A percentile compares a stretch with the other conserved stretches of the same genome.
These are phyloP conservation scores for Stachybotrys chlorohalonatus DNA, from an alignment of 2,329 filamentous ascomycete genomes.

Conservation along the genomic window DNA sequence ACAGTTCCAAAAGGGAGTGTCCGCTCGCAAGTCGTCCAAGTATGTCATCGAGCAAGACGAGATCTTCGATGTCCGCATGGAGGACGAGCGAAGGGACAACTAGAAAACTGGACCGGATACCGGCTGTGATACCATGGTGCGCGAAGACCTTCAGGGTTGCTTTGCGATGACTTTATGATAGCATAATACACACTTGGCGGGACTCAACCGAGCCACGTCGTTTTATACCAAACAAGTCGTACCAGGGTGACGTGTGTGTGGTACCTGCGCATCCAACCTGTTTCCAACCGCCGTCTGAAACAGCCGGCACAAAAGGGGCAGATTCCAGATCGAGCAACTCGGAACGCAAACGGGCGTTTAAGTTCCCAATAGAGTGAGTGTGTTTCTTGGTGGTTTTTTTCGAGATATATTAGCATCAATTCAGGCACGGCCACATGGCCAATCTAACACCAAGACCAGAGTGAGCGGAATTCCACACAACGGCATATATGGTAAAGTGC, in stretches of 20 bases:
- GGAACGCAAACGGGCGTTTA: too few relatives aligned
- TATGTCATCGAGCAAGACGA: slow-evolving; percentile 26
- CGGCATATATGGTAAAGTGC: background rate
- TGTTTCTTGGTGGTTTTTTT: too few relatives aligned
- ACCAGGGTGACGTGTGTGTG: too few relatives aligned
- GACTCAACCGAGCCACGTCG: background rate
- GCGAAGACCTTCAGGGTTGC: background rate
- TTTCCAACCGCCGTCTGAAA: too few relatives aligned
- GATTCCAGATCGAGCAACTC: too few relatives aligned
- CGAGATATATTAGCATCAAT: too few relatives aligned
- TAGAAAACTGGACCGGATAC: background rate
- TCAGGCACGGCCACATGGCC: too few relatives aligned
- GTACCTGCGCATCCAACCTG: too few relatives aligned
- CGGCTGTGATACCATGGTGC: background rate
- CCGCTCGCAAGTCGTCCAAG: slow-evolving; percentile 27
- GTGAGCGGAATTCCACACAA: background rate
- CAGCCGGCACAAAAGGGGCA: too few relatives aligned
- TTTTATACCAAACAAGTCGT: background rate
- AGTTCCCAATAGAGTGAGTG: too few relatives aligned
- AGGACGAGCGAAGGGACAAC: background rate
- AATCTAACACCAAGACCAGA: too few relatives aligned
- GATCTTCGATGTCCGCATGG: slow-evolving; percentile 3
- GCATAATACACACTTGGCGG: background rate
- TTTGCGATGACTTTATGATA: background rate
- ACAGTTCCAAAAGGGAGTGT: slow-evolving; percentile 24